These are phyloP conservation scores for Cutaneotrichosporon curvatum DNA, from an alignment of 1,284 basidiomycete species.

Conservation along the genomic window DNA sequence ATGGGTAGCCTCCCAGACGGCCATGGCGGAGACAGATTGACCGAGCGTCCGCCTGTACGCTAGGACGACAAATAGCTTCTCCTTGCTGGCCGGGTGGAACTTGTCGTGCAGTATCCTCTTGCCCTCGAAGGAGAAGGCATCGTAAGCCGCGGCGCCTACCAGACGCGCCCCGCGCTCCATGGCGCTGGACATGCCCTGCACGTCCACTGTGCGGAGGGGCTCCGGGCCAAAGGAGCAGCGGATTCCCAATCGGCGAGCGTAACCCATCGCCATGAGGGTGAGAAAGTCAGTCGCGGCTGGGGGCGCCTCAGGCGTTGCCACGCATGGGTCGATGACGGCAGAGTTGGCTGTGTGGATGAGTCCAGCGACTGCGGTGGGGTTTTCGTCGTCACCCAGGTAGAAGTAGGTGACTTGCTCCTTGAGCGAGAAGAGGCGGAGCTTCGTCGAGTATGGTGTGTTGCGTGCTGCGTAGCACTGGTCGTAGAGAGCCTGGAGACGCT, in stretches of 20 bases:
- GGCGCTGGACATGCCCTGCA: background rate
- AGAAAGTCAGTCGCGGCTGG: conserved; percentile 12
- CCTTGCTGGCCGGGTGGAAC: conserved; percentile 5
- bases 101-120: conserved; percentile 18
- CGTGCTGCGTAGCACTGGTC: conserved; percentile 5
- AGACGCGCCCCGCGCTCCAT: conserved; percentile 7
- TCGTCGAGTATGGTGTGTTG: conserved; percentile 13
- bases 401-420: conserved; percentile 10
- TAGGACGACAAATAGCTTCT: conserved; percentile 7
- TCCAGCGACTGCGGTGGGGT: conserved; percentile 6
- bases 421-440: conserved; percentile 13
- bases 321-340: conserved; percentile 13
- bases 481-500: conserved; percentile 10
- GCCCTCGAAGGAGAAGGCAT: conserved; percentile 10
- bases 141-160: conserved; percentile 11
- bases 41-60: background rate
- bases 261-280: conserved; percentile 9
- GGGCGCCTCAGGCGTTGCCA: conserved; percentile 5
- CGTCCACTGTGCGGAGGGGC: conserved; percentile 3
- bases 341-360: conserved; percentile 6
- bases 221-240: conserved; percentile 14
- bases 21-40: conserved; percentile 4
- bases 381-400: conserved; percentile 6
- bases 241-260: conserved; percentile 6
- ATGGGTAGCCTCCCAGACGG: conserved; percentile 10